Percentiles rank a stretch among this genome's conserved stretches.
Conservation (phyloP, 2,329 filamentous ascomycete species). For the Aspergillus eucalypticola region DNA sequence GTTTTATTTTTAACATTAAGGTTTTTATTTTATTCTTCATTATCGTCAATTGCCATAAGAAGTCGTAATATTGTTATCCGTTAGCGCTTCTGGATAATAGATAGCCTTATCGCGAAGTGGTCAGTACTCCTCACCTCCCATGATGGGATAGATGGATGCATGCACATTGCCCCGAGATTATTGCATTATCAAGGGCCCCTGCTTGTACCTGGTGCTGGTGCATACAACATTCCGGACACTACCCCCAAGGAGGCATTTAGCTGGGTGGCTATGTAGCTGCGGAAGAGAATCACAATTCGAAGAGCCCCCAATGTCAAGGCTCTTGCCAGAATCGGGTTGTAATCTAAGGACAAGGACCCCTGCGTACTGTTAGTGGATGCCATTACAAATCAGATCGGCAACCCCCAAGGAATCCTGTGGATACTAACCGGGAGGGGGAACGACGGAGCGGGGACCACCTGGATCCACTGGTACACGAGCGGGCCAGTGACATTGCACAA, state of each 20-base stretch:
- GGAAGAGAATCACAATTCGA: not conserved
- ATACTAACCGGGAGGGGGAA: not conserved
- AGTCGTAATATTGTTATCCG: too few relatives aligned
- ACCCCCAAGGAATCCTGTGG: not conserved
- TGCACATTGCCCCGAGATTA: not conserved
- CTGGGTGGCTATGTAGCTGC: not conserved
- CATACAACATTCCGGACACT: not conserved
- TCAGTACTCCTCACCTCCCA: not conserved
- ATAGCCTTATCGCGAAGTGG: not conserved
- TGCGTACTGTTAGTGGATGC: not conserved
- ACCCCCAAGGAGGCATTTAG: not conserved
- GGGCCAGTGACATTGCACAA: not conserved
- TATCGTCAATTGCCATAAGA: not conserved
- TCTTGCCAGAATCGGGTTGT: slow-evolving; percentile 11
- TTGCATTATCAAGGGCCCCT: not conserved
- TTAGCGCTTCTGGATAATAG: not conserved
- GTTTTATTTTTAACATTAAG: not conserved
- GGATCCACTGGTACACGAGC: not conserved
- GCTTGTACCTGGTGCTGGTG: not conserved
- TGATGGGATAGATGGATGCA: not conserved
- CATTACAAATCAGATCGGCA: not conserved
- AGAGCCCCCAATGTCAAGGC: slow-evolving; percentile 1
- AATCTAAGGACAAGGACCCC: not conserved
- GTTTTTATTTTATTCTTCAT: not conserved
- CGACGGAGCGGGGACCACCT: not conserved